Evolutionary conservation across 352 stramenopile species (phyloP), one percentile per base, ranked within the genome.

Genomic region (Globisporangium splendens): DNA sequence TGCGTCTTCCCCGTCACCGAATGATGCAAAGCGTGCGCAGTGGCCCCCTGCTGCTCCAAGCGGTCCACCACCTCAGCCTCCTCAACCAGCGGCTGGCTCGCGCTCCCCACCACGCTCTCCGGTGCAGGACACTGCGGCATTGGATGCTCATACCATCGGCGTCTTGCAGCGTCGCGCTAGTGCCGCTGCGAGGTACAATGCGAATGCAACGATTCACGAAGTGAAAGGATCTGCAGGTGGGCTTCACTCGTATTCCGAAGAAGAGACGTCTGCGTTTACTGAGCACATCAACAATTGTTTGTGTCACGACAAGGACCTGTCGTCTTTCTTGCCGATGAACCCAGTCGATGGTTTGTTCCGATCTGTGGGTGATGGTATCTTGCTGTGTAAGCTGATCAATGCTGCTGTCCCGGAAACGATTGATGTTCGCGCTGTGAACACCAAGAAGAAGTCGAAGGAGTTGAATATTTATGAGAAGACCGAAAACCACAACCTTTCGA

Each of bases 371-470:
- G 87, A 98, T 57, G 91, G 89, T 39, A 78, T 96, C 5, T 48
- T 96, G 50, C 69, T 97, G n/a, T 96, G 89, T 74, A 97, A 97
- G 65, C 70, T 98, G 35, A 89, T 98, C 38, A 97, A 97, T 58
- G 72, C 88, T 1, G 90, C 91, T 0, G 86, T 95, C 8, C 89
- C 86, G 2, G 91, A 97, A 57, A 96, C 91, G n/a, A 96, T 98
- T 44, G 92, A 98, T 69, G 68, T 86, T 31, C 86, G 90, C 22
- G 85, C 89, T 17, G 52, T 97, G 31, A 97, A 97, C 72, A 75
- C 86, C 20, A 86, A 77, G 41, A 79, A 88, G 59, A 91, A 91
- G 51, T 56, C 72, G 33, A 89, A 91, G 70, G 75, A 85, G 33
- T 65, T 95, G 24, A 95, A 96, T 51, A 71, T 90, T 48, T 95